Conservation (phyloP, 495 filamentous ascomycete species). For the Bryoglossum gracile region DNA sequence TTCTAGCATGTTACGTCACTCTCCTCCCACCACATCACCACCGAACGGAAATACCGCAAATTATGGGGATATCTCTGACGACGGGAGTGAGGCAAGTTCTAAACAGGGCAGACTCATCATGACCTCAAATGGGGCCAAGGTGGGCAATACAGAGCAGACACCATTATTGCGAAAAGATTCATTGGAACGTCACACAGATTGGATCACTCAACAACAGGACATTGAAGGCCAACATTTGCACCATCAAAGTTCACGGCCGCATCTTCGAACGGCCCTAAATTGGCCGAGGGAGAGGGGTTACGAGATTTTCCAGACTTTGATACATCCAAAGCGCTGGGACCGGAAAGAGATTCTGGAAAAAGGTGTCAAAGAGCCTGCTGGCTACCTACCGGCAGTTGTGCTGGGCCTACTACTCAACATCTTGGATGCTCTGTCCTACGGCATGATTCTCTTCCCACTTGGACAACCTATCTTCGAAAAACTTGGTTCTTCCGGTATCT, state of each 20-base stretch:
- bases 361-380: conserved; percentile 56
- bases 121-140: conserved; percentile 13
- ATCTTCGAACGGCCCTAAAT: conserved; percentile 21
- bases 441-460: conserved; percentile 91
- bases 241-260: conserved; percentile 11
- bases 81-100: not conserved
- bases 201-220: conserved; percentile 26
- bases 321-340: conserved; percentile 69
- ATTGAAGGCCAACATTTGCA: conserved; percentile 26
- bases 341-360: conserved; percentile 53
- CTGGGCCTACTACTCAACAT: conserved; percentile 87
- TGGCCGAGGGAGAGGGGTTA: conserved; percentile 24
- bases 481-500: conserved; percentile 87
- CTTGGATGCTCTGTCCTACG: conserved; percentile 90
- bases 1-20: conserved; percentile 54
- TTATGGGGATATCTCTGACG: not conserved
- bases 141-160: conserved; percentile 28
- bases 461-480: conserved; percentile 74
- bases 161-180: conserved; percentile 23
- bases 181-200: conserved; percentile 8
- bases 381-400: conserved; percentile 74
- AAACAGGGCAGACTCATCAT: conserved; percentile 12
- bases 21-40: conserved; percentile 33
- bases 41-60: not conserved
- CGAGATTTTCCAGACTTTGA: conserved; percentile 21